These are phyloP conservation scores for Lipomyces mesembrius DNA, from an alignment of 805 yeast genomes.

Conservation along the genomic window DNA sequence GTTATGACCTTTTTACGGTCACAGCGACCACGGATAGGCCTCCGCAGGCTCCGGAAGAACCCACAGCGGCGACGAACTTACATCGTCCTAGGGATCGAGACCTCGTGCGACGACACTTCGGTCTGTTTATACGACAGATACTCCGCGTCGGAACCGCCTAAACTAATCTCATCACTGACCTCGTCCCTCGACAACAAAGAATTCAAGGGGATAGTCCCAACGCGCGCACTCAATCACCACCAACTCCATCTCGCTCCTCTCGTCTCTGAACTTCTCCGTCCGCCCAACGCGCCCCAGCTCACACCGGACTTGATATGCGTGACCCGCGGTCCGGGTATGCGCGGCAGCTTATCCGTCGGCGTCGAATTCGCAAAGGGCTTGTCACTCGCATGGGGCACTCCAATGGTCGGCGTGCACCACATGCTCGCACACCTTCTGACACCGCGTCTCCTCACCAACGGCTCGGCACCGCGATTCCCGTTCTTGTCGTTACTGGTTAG, in stretches of 20 bases:
- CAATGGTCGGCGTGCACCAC: slow-evolving; percentile 90
- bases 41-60: too few species aligned
- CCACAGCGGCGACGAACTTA: slow-evolving; percentile 16
- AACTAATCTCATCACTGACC: slow-evolving; percentile 62
- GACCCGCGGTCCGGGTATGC: slow-evolving; percentile 97
- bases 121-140: slow-evolving; percentile 72
- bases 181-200: slow-evolving; percentile 65
- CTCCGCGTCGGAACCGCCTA: slow-evolving; percentile 49
- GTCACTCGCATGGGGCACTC: slow-evolving; percentile 73
- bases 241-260: slow-evolving; percentile 60
- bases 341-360: slow-evolving; percentile 83
- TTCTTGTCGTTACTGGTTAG: slow-evolving; percentile 78
- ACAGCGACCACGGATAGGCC: background rate
- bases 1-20: background rate
- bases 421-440: slow-evolving; percentile 91
- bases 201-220: slow-evolving; percentile 85
- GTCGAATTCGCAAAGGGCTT: slow-evolving; percentile 85
- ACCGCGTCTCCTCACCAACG: slow-evolving; percentile 57
- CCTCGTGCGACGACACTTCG: slow-evolving; percentile 95
- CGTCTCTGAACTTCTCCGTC: slow-evolving; percentile 52
- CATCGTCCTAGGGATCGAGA: slow-evolving; percentile 78
- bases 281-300: slow-evolving; percentile 43
- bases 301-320: slow-evolving; percentile 79
- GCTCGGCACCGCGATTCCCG: slow-evolving; percentile 67
- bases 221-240: slow-evolving; percentile 81